Base-by-base conservation (phyloP, 1,284 basidiomycete species). In the Naganishia sp. region DNA sequence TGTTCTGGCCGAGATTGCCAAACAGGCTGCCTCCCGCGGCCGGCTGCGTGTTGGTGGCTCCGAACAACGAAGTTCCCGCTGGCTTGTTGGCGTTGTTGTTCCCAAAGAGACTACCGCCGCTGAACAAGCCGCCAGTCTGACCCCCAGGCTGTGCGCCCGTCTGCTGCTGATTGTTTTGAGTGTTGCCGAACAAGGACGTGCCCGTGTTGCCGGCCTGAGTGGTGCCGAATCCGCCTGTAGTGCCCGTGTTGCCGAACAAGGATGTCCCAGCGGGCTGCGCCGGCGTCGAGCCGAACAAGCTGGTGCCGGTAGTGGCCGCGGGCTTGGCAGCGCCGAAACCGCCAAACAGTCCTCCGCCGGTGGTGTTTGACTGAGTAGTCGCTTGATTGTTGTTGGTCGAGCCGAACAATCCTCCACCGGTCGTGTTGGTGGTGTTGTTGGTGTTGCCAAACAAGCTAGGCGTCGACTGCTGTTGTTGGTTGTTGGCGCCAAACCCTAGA, bases 361-460 rank as follows among this genome's bases (percentile, higher is more conserved):
- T 65, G 17, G 68, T 62, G 41, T 72, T 71, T 56, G 72, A 72
- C 41, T 69, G 51, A 54, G 43, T 74, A 70, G 63, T 72, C 31
- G 67, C 64, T 54, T 71, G 72, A n/a, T 65, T 68, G 45, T 67
- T 65, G 63, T 76, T 75, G 35, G 69, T 67, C 54, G 74, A 71
- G 32, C 68, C 83, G 68, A 85, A 85, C 10, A 86, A 70, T n/a
- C 81, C 77, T 53, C 80, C 80, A 31, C 81, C 78, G 31, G 68
- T 68, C 35, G 69, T 35, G 5, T 46, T 75, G 80, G 74, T 74
- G 81, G 52, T 79, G 72, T 71, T 76, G 71, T 73, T 67, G 32
- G 68, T 69, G 21, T 58, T 66, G 18, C 82, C 80, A 68, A 83
- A 82, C 25, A 78, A 61, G 28, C 75, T 75, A 13, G 70, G 79